Base-by-base conservation (phyloP, 1,284 basidiomycete species). In the Cerioporus squamosus region DNA sequence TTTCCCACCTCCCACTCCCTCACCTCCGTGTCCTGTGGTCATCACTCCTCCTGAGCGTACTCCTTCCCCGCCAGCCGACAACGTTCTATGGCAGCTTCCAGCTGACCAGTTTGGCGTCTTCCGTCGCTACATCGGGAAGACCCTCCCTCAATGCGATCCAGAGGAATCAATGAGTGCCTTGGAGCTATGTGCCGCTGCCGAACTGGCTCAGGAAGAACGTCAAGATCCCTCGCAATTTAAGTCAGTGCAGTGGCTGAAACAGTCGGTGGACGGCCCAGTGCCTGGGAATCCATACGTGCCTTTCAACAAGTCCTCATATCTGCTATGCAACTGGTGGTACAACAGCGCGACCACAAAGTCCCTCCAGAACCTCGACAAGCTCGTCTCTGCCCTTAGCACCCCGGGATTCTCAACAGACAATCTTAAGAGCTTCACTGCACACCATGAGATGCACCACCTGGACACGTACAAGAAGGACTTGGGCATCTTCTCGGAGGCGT, bases 341-440 rank as follows among this genome's bases (percentile, higher is more conserved):
- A 50, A 44, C 43, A 17, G 29, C 6, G 10, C 42, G 10, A 44
- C 5, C 44, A 50, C 47, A 2, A 56, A 56, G 42, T 44, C 54
- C 17, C 14, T 44, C 4, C 20, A 24, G 1, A 47, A 56, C 7
- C 22, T 59, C 39, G 54, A 48, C 36, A 20, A 7, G 12, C 33
- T 51, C 2, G 48, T 46, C 9, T 50, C 72, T 9, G 67, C 74
- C 3, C 40, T 77, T 8, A 33, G 65, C 0, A 31, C 62, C 0
- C 43, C 61, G 0, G 66, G 68, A 23, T 73, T 72, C 10, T 33
- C 31, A 3, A 9, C 31, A 14, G 31, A 4, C 14, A 9, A 33
- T 2, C 31, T 33, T 14, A 12, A 3, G 2, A 14, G 10, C 31
- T 33, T 33, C 31, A 33, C 5, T 14, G 31, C 31, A 33, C 5